phyloP scores from a whole-genome alignment of 441 rosid species.

The Omphalea diandra region DNA sequence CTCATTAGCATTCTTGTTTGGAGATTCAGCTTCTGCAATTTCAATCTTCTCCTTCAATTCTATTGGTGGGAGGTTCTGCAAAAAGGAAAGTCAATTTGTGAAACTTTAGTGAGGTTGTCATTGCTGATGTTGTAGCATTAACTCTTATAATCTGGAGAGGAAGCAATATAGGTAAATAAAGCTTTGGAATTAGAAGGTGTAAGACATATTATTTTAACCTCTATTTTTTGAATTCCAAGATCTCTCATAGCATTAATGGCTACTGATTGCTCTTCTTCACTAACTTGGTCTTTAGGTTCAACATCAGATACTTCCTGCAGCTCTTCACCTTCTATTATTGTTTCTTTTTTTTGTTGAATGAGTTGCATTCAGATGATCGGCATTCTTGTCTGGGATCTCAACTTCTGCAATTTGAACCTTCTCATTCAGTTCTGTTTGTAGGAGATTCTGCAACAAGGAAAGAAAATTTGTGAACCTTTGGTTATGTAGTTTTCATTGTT shows the following conservation, averaged over 20 bases:
- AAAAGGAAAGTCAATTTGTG: not conserved
- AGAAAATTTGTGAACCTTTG: not conserved
- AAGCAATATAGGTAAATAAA: not conserved
- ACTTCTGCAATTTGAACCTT: slow-evolving; percentile 19
- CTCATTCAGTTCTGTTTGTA: slow-evolving; percentile 23
- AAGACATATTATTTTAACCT: no score
- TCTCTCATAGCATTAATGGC: not conserved
- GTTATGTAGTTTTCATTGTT: not conserved
- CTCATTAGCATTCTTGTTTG: slow-evolving; percentile 20
- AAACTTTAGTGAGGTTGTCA: not conserved
- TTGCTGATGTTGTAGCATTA: not conserved
- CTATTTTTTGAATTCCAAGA: no score
- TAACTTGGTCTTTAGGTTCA: slow-evolving; percentile 28
- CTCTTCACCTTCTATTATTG: slow-evolving; percentile 16
- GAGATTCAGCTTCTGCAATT: slow-evolving; percentile 24
- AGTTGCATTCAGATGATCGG: slow-evolving; percentile 16
- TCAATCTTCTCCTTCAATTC: not conserved
- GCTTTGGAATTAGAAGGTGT: no score
- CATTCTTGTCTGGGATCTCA: slow-evolving; percentile 23
- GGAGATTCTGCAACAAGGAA: slow-evolving; percentile 25
- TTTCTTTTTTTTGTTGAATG: slow-evolving; percentile 21
- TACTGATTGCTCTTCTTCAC: slow-evolving; percentile 17
- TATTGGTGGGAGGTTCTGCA: not conserved
- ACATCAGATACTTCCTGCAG: slow-evolving; percentile 14
- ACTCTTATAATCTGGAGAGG: not conserved